Percentiles rank a stretch among this genome's conserved stretches.
Evolutionary conservation across 140 eudicot genomes (phyloP).

Genomic region (Senecio squalidus): DNA sequence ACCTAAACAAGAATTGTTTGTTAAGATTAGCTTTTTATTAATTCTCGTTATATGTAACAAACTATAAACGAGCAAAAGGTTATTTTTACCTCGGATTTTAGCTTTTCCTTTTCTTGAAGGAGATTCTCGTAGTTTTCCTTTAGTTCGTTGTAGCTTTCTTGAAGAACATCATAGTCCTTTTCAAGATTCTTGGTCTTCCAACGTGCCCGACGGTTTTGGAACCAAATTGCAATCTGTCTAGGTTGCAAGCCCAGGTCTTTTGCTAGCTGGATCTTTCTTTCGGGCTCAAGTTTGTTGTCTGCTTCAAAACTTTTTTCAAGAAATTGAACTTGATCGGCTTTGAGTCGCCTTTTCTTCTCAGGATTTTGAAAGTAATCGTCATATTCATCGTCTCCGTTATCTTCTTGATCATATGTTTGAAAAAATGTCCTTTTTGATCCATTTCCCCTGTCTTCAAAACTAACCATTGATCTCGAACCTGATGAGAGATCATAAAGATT

Average conservation of each 20-base stretch:
- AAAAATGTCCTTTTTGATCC: conserved; percentile 37
- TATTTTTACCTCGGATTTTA: conserved; percentile 55
- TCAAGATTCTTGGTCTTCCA: conserved; percentile 80
- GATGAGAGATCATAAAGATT: conserved; percentile 8
- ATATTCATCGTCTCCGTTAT: conserved; percentile 66
- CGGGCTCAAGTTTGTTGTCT: conserved; percentile 91
- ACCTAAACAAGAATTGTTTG: conserved; percentile 41
- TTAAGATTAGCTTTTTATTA: background rate
- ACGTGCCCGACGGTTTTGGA: conserved; percentile 85
- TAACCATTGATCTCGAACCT: conserved; percentile 80
- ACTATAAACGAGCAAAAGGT: background rate
- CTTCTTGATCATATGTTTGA: conserved; percentile 50
- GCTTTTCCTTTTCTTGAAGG: conserved; percentile 62
- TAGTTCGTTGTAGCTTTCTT: conserved; percentile 58
- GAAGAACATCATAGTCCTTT: conserved; percentile 66
- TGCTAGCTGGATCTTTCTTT: conserved; percentile 79
- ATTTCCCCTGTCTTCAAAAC: conserved; percentile 55
- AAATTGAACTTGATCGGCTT: conserved; percentile 68
- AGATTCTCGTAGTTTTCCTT: conserved; percentile 66
- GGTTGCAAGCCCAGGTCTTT: conserved; percentile 94
- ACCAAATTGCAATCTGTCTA: conserved; percentile 90
- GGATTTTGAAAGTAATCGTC: conserved; percentile 79
- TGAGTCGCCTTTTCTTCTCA: conserved; percentile 79
- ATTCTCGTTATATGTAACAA: background rate
- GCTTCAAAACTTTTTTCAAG: conserved; percentile 68